phyloP scores from a whole-genome alignment of 306 rosid species.

The Oxytropis ochrocephala region DNA sequence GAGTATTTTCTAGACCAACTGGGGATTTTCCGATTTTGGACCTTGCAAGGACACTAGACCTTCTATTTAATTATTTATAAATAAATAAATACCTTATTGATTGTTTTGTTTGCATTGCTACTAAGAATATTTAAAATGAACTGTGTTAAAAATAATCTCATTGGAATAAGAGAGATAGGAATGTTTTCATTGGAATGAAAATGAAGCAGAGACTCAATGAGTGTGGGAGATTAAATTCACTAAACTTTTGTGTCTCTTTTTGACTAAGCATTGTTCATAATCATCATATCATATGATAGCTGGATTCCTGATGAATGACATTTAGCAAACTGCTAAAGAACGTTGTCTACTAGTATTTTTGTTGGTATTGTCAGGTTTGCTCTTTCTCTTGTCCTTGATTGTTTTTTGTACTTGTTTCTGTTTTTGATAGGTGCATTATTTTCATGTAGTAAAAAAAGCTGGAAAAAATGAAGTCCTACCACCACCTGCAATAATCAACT shows the following conservation, averaged over 20 bases:
- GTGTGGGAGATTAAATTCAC: slow-evolving; percentile 6
- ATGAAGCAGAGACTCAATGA: background rate
- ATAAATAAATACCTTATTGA: background rate
- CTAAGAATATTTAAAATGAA: background rate
- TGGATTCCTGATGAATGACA: background rate
- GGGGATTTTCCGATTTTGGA: slow-evolving; percentile 7
- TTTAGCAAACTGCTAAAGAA: slow-evolving; percentile 17
- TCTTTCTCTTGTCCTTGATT: slow-evolving; percentile 14
- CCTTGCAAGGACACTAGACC: slow-evolving; percentile 3
- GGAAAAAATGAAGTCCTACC: background rate
- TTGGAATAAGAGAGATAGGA: background rate
- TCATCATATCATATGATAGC: background rate
- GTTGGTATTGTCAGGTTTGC: slow-evolving; percentile 14
- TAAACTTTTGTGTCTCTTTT: slow-evolving; percentile 6
- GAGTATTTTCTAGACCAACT: slow-evolving; percentile 20
- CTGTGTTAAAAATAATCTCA: background rate
- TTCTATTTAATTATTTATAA: background rate
- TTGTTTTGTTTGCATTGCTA: background rate
- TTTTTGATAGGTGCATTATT: slow-evolving; percentile 25
- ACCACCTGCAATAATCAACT: slow-evolving; percentile 17
- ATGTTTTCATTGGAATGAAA: background rate
- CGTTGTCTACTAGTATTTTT: slow-evolving; percentile 3
- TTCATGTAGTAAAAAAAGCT: background rate
- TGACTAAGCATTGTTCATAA: background rate
- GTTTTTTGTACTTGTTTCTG: slow-evolving; percentile 20